phyloP scores from a whole-genome alignment of 23 red algal genomes.

The Chondrus crispus region DNA sequence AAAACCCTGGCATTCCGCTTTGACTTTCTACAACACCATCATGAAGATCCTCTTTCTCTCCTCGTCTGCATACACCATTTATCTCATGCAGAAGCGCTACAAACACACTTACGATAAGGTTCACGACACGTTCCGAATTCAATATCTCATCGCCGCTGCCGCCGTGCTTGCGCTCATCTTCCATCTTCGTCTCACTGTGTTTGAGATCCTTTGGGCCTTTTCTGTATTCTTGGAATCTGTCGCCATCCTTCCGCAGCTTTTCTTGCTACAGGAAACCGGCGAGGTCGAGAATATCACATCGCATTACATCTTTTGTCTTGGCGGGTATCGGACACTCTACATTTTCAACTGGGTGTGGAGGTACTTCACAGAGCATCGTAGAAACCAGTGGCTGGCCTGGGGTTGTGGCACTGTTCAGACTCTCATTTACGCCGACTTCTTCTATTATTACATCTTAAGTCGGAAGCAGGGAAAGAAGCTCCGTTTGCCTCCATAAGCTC shows the following conservation, averaged over 20 bases:
- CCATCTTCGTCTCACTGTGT: slow-evolving; percentile 64
- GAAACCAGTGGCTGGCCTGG: slow-evolving; percentile 89
- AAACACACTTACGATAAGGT: slow-evolving; percentile 93
- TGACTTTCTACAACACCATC: slow-evolving; percentile 94
- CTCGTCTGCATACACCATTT: slow-evolving; percentile 82
- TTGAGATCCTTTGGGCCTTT: slow-evolving; percentile 98
- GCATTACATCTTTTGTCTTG: slow-evolving; percentile 95
- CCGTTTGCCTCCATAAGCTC: slow-evolving; percentile 73
- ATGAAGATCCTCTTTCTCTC: slow-evolving; percentile 98
- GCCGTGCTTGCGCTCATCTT: slow-evolving; percentile 76
- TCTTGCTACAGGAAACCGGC: slow-evolving; percentile 87
- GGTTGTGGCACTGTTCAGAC: slow-evolving; percentile 89
- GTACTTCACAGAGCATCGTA: slow-evolving; percentile 72
- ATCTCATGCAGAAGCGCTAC: slow-evolving; percentile 89
- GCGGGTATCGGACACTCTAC: slow-evolving; percentile 89
- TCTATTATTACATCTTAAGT: slow-evolving; percentile 95
- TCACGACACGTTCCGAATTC: slow-evolving; percentile 88
- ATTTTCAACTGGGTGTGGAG: slow-evolving; percentile 97
- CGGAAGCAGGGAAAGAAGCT: slow-evolving; percentile 70
- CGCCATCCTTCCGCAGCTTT: slow-evolving; percentile 96
- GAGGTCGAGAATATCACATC: slow-evolving; percentile 97
- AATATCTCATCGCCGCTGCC: slow-evolving; percentile 66
- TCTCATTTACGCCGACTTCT: slow-evolving; percentile 94
- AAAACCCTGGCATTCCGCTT: slow-evolving; percentile 65
- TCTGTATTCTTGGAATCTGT: slow-evolving; percentile 91